Conservation (phyloP, 805 yeast species). For the Candida dajiaensis region DNA sequence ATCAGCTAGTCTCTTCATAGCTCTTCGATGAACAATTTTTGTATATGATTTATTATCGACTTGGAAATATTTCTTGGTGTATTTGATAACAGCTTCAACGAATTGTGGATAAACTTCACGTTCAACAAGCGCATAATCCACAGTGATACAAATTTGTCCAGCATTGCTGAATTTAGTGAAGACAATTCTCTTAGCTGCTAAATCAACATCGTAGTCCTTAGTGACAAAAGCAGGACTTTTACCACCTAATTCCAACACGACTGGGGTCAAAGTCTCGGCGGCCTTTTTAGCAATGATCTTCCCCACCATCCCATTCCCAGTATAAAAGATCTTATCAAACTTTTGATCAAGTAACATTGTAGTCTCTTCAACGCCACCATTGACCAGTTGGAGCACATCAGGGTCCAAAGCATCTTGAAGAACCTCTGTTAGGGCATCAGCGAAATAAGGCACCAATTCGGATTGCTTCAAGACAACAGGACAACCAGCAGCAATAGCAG, state of each 20-base stretch:
- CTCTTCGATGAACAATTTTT: constrained; percentile 53
- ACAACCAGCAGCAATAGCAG: constrained; percentile 86
- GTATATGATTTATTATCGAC: constrained; percentile 33
- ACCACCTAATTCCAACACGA: constrained; percentile 83
- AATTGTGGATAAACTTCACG: constrained; percentile 49
- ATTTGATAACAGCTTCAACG: constrained; percentile 34
- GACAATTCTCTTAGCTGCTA: constrained; percentile 54
- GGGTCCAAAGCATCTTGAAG: constrained; percentile 48
- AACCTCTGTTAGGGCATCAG: constrained; percentile 49
- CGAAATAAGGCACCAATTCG: constrained; percentile 65
- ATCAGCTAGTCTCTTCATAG: constrained; percentile 41
- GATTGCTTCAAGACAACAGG: constrained; percentile 43
- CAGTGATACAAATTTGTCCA: constrained; percentile 90
- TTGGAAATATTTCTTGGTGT: constrained; percentile 39
- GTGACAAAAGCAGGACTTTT: constrained; percentile 81
- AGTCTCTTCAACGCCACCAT: constrained; percentile 69
- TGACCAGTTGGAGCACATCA: constrained; percentile 54
- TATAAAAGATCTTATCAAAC: constrained; percentile 79
- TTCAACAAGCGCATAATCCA: constrained; percentile 77
- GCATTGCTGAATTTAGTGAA: constrained; percentile 79
- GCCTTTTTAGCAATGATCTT: constrained; percentile 73
- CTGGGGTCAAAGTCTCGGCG: constrained; percentile 79
- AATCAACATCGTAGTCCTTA: constrained; percentile 36
- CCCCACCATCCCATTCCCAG: constrained; percentile 79
- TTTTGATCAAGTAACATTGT: constrained; percentile 49